Base-by-base conservation (phyloP, 2,329 filamentous ascomycete genomes). In the Neofusicoccum sp. region DNA sequence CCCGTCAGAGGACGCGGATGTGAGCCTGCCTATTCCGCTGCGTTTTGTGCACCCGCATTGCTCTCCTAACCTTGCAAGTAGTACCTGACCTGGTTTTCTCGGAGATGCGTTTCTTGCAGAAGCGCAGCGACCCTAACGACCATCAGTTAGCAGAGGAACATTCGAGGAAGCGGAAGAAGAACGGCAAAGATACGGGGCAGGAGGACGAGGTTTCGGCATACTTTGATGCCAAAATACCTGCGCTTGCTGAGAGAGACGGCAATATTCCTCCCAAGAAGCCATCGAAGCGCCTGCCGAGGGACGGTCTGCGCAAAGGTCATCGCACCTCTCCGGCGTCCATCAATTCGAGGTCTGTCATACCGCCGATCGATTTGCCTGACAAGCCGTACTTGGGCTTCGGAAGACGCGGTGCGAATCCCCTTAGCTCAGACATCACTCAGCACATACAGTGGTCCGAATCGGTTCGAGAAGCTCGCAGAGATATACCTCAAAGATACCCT, bases 11-110 rank as follows among this genome's bases (percentile, higher is more conserved):
- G 79, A 28, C 74, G 74, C 68, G 79, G 79, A 67, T 70, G 81
- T 80, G 50, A 62, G 61, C 45, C 43, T 36, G 37, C 70, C 70
- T 73, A 69, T 61, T 60, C 60, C 61, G 63, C 63, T 66, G 62
- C 48, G 34, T 44, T 36, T 54, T 54, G 62, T 62, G 61, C 60
- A 62, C 64, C 61, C 39, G 50, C 60, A 49, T 64, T 50, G 62
- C 43, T 66, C 66, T 61, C 45, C 67, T 75, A 64, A 73, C 59
- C 58, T 65, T 52, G 50, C 47, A 45, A 64, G 63, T 67, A 84
- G 81, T 83, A 56, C 81, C 81, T 33, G 81, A 84, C 70, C 74
- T 83, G 44, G 78, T 80, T 33, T 84, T 84, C 70, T 81, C 80
- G 33, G 80, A 83, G 67, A 80, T 83, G 78, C 78, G 74, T 29